Base-by-base conservation (phyloP, 2,329 filamentous ascomycete species). In the Cladosporium sp. region DNA sequence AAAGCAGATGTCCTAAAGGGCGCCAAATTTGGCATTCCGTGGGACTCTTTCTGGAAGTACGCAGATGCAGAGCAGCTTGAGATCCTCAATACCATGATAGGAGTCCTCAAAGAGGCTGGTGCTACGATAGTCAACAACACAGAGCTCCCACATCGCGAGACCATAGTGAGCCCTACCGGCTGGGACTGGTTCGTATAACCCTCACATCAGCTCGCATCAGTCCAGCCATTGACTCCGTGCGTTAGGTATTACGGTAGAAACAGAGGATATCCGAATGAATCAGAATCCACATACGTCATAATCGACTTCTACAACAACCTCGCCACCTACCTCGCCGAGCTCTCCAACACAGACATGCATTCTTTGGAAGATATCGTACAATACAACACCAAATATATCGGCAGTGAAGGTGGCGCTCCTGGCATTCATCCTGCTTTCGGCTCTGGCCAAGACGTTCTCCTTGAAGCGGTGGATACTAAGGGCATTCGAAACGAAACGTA, bases 271-370 rank as follows among this genome's bases (percentile, higher is more conserved):
- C 69, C 81, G n/a, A 87, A 88, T 53, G 80, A 88, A 66, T 87
- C 82, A 12, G 85, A 88, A 64, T 88, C 84, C 67, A 86, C 82
- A 0, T 80, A 84, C 42, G 74, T 89, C 56, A 88, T 87, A 64
- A 80, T 83, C 0, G 82, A 86, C 62, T 85, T 85, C 59, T 85
- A 84, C 58, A 79, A 84, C 66, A 78, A 85, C 65, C 78, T 88
- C 64, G 74, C 76, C 49, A 65, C 70, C 1, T 88, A 88, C 57
- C 77, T 88, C 0, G 71, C 78, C 0, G 77, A 82, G 55, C 72
- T 88, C 0, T 67, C 71, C 19, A 85, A 86, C 67, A 84, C 81
- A 5, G 63, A 73, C 5, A 74, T 85, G 32, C 73, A 71, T 29
- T 76, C 75, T 1, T 68, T 88, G 0, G 78, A 83, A 55, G 83